Conservation (phyloP, 164 flowering plant species). For the Vitis labrusca region DNA sequence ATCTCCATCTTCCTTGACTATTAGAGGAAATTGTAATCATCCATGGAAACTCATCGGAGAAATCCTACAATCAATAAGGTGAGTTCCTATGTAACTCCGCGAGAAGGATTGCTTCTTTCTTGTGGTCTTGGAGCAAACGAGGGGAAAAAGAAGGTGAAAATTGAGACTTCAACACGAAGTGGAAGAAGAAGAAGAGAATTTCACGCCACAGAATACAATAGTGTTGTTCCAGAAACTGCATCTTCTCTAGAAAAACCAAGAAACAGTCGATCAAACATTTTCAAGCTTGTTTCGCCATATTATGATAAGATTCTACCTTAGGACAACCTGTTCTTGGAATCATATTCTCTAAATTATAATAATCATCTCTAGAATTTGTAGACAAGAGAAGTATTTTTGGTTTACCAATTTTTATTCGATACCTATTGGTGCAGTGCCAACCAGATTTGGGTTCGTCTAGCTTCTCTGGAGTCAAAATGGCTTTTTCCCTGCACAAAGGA, state of each 20-base stretch:
- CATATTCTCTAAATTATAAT: too few relatives aligned
- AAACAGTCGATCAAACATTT: not conserved
- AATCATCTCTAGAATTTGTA: not conserved
- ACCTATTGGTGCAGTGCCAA: too few relatives aligned
- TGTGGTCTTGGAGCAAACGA: constrained; percentile 22
- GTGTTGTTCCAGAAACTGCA: constrained; percentile 14
- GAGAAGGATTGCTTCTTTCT: constrained; percentile 35
- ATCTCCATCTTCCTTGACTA: constrained; percentile 42
- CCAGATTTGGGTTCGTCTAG: too few relatives aligned
- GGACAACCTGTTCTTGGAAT: not conserved
- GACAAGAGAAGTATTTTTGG: constrained; percentile 16
- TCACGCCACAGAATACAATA: not conserved
- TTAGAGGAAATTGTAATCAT: constrained; percentile 9
- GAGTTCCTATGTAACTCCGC: constrained; percentile 31
- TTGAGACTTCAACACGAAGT: not conserved
- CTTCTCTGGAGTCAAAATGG: too few relatives aligned
- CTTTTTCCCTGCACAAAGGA: too few relatives aligned
- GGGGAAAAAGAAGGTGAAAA: constrained; percentile 17
- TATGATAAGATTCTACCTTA: not conserved
- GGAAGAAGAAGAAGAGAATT: not conserved
- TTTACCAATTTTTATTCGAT: constrained; percentile 5
- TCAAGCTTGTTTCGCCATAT: constrained; percentile 5
- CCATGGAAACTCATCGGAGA: constrained; percentile 3
- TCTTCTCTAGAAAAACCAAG: constrained; percentile 14
- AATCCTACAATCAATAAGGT: constrained; percentile 39